These are phyloP conservation scores for Carex parvula DNA, from an alignment of 176 grass and related monocot species.

Conservation along the genomic window DNA sequence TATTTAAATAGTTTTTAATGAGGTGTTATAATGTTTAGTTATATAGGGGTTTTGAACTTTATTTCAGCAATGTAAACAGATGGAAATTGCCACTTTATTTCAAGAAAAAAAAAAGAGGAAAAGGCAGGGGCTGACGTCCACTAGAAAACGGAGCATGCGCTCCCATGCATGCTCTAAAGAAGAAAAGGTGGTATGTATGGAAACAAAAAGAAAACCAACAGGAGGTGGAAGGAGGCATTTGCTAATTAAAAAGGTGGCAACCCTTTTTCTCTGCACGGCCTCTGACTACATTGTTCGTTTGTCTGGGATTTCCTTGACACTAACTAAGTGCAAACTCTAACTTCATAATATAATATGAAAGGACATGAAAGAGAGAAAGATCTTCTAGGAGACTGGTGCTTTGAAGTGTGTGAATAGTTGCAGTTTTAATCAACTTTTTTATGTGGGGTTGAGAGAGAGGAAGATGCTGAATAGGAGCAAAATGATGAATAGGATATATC, in stretches of 20 bases:
- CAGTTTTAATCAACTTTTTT: neutral
- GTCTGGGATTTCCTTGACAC: slow-evolving; percentile 40
- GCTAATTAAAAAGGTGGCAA: slow-evolving; percentile 29
- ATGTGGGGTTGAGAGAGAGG: slow-evolving; percentile 11
- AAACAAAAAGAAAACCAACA: slow-evolving; percentile 29
- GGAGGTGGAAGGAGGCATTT: slow-evolving; percentile 10
- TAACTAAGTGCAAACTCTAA: neutral
- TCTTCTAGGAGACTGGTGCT: neutral
- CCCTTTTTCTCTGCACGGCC: slow-evolving; percentile 26
- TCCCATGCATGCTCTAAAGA: slow-evolving; percentile 27
- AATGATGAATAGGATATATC: slow-evolving; percentile 2
- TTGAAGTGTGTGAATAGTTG: neutral
- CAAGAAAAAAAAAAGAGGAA: neutral
- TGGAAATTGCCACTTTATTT: too few species aligned
- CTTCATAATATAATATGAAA: slow-evolving; percentile 21
- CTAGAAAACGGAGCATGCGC: slow-evolving; percentile 30
- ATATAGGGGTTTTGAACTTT: neutral
- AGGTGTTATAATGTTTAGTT: too few species aligned
- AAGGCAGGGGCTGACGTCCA: slow-evolving; percentile 13
- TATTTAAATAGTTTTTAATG: too few species aligned
- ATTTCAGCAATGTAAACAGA: too few species aligned
- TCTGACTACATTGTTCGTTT: slow-evolving; percentile 47
- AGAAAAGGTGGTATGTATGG: slow-evolving; percentile 23
- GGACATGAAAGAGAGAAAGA: slow-evolving; percentile 29
- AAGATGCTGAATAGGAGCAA: neutral